Conservation (phyloP, 2,329 filamentous ascomycete species). For the Acrodontium crateriforme region DNA sequence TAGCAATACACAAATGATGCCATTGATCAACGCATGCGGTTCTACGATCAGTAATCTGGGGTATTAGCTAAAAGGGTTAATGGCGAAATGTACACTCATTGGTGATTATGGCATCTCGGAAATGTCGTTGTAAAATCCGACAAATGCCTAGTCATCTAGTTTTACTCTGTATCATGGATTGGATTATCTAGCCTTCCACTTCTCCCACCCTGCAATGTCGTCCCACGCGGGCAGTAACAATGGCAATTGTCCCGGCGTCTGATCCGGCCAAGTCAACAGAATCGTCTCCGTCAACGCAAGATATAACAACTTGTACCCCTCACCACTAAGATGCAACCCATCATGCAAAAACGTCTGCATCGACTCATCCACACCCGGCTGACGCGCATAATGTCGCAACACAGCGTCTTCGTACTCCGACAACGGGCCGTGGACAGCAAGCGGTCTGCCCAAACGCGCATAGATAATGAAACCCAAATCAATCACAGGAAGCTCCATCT, state of each 20-base stretch:
- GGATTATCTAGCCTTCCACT: no score
- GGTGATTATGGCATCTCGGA: no score
- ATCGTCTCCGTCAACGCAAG: constrained; percentile 40
- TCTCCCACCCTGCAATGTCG: constrained; percentile 4
- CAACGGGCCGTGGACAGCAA: constrained; percentile 26
- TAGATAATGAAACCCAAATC: constrained; percentile 71
- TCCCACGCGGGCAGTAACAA: constrained; percentile 42
- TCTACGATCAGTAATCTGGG: no score
- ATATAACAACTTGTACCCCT: constrained; percentile 43
- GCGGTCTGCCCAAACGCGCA: constrained; percentile 35
- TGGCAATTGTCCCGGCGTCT: constrained; percentile 37
- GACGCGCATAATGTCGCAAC: no score
- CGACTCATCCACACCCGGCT: constrained; percentile 40
- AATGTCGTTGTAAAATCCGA: no score
- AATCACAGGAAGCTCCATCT: constrained; percentile 47
- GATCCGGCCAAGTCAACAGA: constrained; percentile 38
- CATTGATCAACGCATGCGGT: no score
- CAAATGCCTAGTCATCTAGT: no score
- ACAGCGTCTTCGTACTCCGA: constrained; percentile 44
- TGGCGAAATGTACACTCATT: no score
- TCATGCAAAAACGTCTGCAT: constrained; percentile 41
- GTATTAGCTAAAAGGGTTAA: no score
- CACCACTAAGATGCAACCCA: constrained; percentile 45
- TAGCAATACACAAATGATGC: no score
- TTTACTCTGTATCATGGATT: no score